Evolutionary conservation across 2,329 filamentous ascomycete species (phyloP), one percentile per base, ranked within the genome.

Genomic region (Neofusicoccum sp.): DNA sequence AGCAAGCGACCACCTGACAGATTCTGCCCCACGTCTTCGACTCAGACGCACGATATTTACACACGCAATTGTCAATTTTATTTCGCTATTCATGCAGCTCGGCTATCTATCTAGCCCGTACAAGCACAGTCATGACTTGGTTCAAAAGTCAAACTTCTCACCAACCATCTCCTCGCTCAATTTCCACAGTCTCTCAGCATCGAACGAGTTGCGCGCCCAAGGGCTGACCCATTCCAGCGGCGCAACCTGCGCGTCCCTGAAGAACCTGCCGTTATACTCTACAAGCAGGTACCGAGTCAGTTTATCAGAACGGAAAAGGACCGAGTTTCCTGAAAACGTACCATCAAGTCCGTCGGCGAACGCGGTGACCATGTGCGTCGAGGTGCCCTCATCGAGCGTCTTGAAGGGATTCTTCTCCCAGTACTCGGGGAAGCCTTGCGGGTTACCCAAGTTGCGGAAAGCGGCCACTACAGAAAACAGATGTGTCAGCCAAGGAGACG

Each of bases 121-220:
- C 20, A 20, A 20, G 20, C 20, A 20, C 20, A 20, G 20, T 20
- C 20, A 20, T 20, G 20, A 20, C 20, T 20, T 20, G 34, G 34
- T 14, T 41, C 34, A 54, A 6, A 54, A 54, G 26, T 12, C 26
- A 45, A 73, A 70, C 12, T 63, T 67, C 51, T 73, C 56, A 9
- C 67, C 68, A 2, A 73, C 69, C 8, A 73, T 54, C 60, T 68
- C 63, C 66, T 73, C 69, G 44, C 71, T 73, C 63, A 73, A 59
- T 57, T 69, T 66, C 70, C 71, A 74, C 36, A 72, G 47, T 40
- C 65, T 70, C 61, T 73, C 70, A 4, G 61, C 65, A 45, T 72
- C 65, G 9, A 64, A 66, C 11, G 63, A 61, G 6, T 65, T 66
- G 24, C 53, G 65, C 8, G 67, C 70, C 3, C 65, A 69, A 1